Evolutionary conservation across 768 basidiomycete species (phyloP).

Genomic region (Gymnopilus junonius): DNA sequence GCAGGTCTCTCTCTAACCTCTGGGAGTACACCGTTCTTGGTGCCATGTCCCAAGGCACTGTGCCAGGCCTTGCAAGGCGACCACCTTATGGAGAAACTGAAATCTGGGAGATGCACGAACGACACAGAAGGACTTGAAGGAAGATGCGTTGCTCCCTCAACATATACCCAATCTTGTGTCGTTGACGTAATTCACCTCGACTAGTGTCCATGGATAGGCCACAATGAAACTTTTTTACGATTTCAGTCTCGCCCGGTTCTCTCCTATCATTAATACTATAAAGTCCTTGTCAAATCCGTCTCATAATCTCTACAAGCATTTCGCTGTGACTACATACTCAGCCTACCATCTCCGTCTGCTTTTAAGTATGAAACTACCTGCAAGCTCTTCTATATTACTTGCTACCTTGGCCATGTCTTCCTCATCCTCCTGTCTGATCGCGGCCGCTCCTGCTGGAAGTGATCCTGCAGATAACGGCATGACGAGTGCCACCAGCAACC

Average conservation of each 20-base stretch:
- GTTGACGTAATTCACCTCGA: too few species aligned
- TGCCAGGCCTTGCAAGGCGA: conserved; percentile 32
- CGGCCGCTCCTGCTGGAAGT: conserved; percentile 45
- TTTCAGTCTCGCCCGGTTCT: conserved; percentile 4
- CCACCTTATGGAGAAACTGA: conserved; percentile 48
- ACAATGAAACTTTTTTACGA: background rate
- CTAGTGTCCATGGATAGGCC: background rate
- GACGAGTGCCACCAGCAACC: conserved; percentile 27
- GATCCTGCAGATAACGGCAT: conserved; percentile 26
- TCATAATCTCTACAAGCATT: background rate
- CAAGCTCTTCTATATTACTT: conserved; percentile 52
- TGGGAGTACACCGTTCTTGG: conserved; percentile 52
- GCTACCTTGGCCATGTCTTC: conserved; percentile 55
- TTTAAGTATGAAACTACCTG: conserved; percentile 47
- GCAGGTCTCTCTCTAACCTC: conserved; percentile 46
- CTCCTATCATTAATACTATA: conserved; percentile 15
- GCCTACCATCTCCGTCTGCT: background rate
- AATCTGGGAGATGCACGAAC: conserved; percentile 63
- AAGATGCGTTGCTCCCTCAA: background rate
- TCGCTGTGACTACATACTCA: conserved; percentile 10
- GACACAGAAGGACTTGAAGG: conserved; percentile 25
- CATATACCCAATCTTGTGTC: too few species aligned
- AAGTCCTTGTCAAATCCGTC: background rate
- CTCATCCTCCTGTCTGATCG: conserved; percentile 43
- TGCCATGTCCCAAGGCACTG: conserved; percentile 31